Evolutionary conservation across 176 grass and related monocot species (phyloP).

Genomic region (Otatea glauca): DNA sequence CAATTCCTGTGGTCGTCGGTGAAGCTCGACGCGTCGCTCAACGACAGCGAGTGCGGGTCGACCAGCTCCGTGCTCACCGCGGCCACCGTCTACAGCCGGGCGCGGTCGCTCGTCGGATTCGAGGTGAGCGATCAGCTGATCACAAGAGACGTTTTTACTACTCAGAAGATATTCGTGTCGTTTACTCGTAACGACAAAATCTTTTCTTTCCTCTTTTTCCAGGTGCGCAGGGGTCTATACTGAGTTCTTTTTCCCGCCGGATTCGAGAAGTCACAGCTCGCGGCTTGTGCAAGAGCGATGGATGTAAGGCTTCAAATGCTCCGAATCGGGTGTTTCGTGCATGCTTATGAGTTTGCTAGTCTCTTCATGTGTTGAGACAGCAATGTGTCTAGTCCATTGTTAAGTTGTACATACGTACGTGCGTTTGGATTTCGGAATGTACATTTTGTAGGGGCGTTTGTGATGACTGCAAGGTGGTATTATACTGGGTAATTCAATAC

Average conservation of each 20-base stretch:
- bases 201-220: background rate
- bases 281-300: background rate
- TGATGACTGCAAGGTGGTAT: background rate
- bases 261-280: background rate
- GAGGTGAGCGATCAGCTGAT: conserved; percentile 45
- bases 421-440: background rate
- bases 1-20: conserved; percentile 52
- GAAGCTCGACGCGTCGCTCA: conserved; percentile 67
- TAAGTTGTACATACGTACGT: background rate
- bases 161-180: background rate
- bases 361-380: background rate
- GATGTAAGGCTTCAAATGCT: background rate
- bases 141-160: background rate
- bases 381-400: background rate
- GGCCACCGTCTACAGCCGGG: conserved; percentile 57
- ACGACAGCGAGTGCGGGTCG: conserved; percentile 84
- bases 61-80: conserved; percentile 76
- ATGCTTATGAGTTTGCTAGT: background rate
- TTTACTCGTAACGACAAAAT: background rate
- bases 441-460: conserved; percentile 19
- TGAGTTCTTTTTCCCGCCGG: conserved; percentile 29
- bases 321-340: background rate
- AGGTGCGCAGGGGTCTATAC: conserved; percentile 58
- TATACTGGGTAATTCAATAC: background rate
- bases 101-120: conserved; percentile 70